Evolutionary conservation across 176 grass and related monocot genomes (phyloP), one percentile per base, ranked within the genome.

Genomic region (Bothriochloa decipiens): DNA sequence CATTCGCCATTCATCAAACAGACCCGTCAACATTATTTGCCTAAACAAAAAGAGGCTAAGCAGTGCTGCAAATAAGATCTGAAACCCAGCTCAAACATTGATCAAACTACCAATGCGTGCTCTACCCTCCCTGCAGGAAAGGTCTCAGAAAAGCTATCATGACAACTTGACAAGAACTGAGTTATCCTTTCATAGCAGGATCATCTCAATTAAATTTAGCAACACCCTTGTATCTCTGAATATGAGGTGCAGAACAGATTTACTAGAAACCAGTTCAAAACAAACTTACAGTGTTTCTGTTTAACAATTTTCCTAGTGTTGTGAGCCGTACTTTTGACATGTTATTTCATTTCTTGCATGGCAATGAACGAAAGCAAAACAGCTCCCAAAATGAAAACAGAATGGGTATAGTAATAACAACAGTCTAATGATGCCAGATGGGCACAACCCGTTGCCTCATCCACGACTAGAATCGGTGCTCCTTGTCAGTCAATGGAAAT

Each of bases 401-500:
- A 67, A 86, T 11, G 81, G 66, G 11, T 61, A 68, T 46, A 37
- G 80, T 45, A 26, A 82, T 55, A 73, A 43, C 1, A 90, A 62
- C 29, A 77, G n/a, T 6, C 9, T 74, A 79, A 69, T 62, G 68
- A 58, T 62, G 39, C 26, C 27, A 76, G 32, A 22, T n/a, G 41
- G 8, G 8, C 15, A 74, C 53, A 89, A 20, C 13, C 23, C 22
- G 15, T 37, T 5, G 12, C 53, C 53, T 88, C 53, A 65, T 67
- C 42, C 75, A 33, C 35, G 41, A 70, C 1, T 28, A 60, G n/a
- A 76, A 70, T 42, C 2, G n/a, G 2, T 55, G 25, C 2, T 62
- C 14, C 20, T 77, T 72, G 18, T 78, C 74, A 86, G 41, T 96
- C 84, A 90, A 68, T 96, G 91, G 72, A 98, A 99, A 88, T 89